Evolutionary conservation across 257 asterid genomes (phyloP).

Genomic region (Solanum pinnatisectum): DNA sequence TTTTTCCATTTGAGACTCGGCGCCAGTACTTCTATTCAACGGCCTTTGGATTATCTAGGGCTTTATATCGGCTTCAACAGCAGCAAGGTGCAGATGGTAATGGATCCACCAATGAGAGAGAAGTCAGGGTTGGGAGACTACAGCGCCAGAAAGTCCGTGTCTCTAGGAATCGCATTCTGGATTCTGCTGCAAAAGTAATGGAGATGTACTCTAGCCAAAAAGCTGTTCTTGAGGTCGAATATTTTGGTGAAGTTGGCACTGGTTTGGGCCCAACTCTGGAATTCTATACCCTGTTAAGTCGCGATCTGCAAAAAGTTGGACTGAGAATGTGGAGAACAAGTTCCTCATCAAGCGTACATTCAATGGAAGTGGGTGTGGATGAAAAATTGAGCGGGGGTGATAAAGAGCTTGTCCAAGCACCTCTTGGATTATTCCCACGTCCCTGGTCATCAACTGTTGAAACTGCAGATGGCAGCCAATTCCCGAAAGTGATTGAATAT

Average conservation of each 20-base stretch:
- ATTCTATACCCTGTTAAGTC: slow-evolving; percentile 92
- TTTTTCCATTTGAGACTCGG: slow-evolving; percentile 95
- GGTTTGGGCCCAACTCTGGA: slow-evolving; percentile 98
- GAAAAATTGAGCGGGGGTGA: slow-evolving; percentile 18
- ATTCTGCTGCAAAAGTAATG: slow-evolving; percentile 97
- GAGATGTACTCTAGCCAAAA: slow-evolving; percentile 97
- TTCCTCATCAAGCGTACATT: slow-evolving; percentile 24
- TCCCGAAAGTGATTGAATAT: slow-evolving; percentile 60
- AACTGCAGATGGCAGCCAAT: slow-evolving; percentile 51
- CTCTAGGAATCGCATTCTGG: slow-evolving; percentile 80
- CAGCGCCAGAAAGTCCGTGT: slow-evolving; percentile 99
- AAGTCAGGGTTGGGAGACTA: slow-evolving; percentile 75
- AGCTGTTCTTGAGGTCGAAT: slow-evolving; percentile 97
- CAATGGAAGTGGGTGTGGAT: slow-evolving; percentile 50
- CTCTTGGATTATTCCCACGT: slow-evolving; percentile 92
- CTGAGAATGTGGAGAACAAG: slow-evolving; percentile 83
- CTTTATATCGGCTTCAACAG: slow-evolving; percentile 88
- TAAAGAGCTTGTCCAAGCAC: slow-evolving; percentile 55
- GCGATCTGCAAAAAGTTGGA: slow-evolving; percentile 79
- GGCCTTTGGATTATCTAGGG: slow-evolving; percentile 95
- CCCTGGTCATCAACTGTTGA: slow-evolving; percentile 79
- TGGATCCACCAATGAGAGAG: slow-evolving; percentile 73
- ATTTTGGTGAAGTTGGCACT: slow-evolving; percentile 99
- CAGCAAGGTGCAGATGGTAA: slow-evolving; percentile 96
- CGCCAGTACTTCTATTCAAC: slow-evolving; percentile 98